These are phyloP conservation scores for Phytophthora litchii DNA, from an alignment of 352 stramenopile genomes.

Conservation along the genomic window DNA sequence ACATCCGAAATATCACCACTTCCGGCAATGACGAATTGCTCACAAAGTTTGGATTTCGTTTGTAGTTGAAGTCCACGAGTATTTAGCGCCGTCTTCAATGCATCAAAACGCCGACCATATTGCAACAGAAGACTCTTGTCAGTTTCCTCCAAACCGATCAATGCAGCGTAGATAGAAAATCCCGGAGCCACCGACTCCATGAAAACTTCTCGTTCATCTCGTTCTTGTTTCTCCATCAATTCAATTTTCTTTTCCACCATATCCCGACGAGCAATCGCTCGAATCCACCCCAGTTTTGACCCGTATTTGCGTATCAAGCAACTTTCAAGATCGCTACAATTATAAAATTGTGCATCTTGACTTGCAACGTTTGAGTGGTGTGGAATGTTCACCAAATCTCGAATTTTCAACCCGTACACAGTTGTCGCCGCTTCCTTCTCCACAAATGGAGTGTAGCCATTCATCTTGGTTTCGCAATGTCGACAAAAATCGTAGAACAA, in stretches of 20 bases:
- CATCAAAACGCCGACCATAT: slow-evolving; percentile 3
- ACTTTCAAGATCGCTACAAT: slow-evolving; percentile 13
- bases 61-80: slow-evolving; percentile 7
- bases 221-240: slow-evolving; percentile 5
- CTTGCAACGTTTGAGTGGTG: not conserved
- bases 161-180: slow-evolving; percentile 4
- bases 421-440: not conserved
- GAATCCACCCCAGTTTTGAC: slow-evolving; percentile 17
- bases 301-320: slow-evolving; percentile 11
- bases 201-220: slow-evolving; percentile 8
- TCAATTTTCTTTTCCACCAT: slow-evolving; percentile 1
- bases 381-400: slow-evolving; percentile 1
- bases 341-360: slow-evolving; percentile 2
- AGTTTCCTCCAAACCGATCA: not conserved
- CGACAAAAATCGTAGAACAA: slow-evolving; percentile 2
- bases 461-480: slow-evolving; percentile 4
- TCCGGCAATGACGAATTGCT: slow-evolving; percentile 6
- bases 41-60: slow-evolving; percentile 7
- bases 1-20: slow-evolving; percentile 6
- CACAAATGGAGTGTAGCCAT: slow-evolving; percentile 1
- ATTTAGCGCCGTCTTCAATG: slow-evolving; percentile 5
- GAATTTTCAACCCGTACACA: slow-evolving; percentile 17
- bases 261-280: slow-evolving; percentile 7
- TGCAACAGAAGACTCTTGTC: not conserved
- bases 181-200: slow-evolving; percentile 6